A percentile compares a stretch with the other conserved stretches of the same genome.
These are phyloP conservation scores for Myriosclerotinia duriaeana DNA, from an alignment of 2,329 filamentous ascomycete species.

Conservation along the genomic window DNA sequence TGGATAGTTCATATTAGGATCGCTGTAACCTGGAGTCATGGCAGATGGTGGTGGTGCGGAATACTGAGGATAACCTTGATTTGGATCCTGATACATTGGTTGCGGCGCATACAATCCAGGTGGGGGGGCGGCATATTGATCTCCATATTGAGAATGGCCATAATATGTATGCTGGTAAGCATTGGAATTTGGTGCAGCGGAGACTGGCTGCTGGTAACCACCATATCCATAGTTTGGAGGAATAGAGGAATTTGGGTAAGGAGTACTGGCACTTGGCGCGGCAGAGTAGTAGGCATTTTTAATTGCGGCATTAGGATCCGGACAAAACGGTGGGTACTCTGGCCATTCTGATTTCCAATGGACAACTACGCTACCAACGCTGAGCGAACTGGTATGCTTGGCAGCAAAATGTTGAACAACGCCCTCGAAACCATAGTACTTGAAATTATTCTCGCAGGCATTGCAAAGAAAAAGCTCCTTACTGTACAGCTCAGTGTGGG, in stretches of 20 bases:
- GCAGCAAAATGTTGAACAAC: slow-evolving; percentile 81
- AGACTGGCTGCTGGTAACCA: slow-evolving; percentile 38
- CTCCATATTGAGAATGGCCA: slow-evolving; percentile 40
- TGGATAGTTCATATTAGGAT: slow-evolving; percentile 32
- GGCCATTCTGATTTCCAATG: slow-evolving; percentile 83
- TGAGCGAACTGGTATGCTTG: slow-evolving; percentile 73
- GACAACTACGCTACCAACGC: slow-evolving; percentile 69
- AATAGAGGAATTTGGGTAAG: slow-evolving; percentile 39
- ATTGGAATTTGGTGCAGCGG: slow-evolving; percentile 32
- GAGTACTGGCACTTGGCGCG: slow-evolving; percentile 39
- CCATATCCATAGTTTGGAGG: slow-evolving; percentile 41
- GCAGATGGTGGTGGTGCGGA: slow-evolving; percentile 32
- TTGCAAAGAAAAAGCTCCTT: slow-evolving; percentile 77
- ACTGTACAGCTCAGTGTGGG: slow-evolving; percentile 61
- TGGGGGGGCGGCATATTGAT: slow-evolving; percentile 39
- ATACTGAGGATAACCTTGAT: slow-evolving; percentile 32
- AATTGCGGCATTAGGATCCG: slow-evolving; percentile 50
- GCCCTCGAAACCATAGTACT: slow-evolving; percentile 73
- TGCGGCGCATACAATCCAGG: slow-evolving; percentile 38
- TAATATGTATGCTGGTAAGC: slow-evolving; percentile 40
- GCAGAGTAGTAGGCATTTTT: slow-evolving; percentile 41
- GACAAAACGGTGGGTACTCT: slow-evolving; percentile 67
- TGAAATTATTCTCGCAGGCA: slow-evolving; percentile 62
- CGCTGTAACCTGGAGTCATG: slow-evolving; percentile 31
- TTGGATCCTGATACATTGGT: slow-evolving; percentile 33